phyloP scores from a whole-genome alignment of 2,329 filamentous ascomycete species.

The Stromatinia cepivora region DNA sequence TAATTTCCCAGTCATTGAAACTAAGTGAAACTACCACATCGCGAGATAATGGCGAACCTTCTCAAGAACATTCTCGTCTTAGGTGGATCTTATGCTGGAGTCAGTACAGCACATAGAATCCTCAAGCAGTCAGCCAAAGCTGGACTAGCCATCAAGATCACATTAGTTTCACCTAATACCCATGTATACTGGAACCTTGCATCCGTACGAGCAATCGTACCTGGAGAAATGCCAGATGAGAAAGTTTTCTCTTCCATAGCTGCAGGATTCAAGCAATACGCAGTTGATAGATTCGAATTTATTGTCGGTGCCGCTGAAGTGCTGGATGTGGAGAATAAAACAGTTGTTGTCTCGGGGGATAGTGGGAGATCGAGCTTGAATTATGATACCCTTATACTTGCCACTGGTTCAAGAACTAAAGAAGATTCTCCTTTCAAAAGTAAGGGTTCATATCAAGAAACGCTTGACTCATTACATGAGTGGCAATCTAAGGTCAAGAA shows the following conservation, averaged over 20 bases:
- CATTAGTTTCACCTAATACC: conserved; percentile 53
- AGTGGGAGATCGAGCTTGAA: conserved; percentile 38
- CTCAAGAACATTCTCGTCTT: conserved; percentile 37
- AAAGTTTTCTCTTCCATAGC: conserved; percentile 44
- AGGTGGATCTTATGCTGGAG: conserved; percentile 39
- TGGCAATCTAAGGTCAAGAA: conserved; percentile 30
- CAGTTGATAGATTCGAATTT: conserved; percentile 52
- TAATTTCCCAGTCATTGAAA: not conserved
- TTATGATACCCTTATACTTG: conserved; percentile 56
- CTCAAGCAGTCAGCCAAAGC: conserved; percentile 35
- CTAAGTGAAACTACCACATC: not conserved
- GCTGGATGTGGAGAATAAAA: conserved; percentile 47
- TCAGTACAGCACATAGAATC: conserved; percentile 40
- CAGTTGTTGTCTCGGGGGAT: conserved; percentile 45
- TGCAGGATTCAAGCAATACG: conserved; percentile 51
- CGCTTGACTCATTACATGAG: conserved; percentile 28
- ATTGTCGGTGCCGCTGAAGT: conserved; percentile 50
- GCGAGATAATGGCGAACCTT: not conserved
- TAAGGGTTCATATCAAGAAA: conserved; percentile 44
- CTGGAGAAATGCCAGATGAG: conserved; percentile 46
- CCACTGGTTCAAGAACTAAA: conserved; percentile 50
- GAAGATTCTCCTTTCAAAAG: conserved; percentile 52
- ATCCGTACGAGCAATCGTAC: conserved; percentile 48
- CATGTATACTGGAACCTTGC: conserved; percentile 53
- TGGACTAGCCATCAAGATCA: conserved; percentile 49